phyloP scores from a whole-genome alignment of 2,329 filamentous ascomycete species.

The Magnaporthiopsis incrustans region DNA sequence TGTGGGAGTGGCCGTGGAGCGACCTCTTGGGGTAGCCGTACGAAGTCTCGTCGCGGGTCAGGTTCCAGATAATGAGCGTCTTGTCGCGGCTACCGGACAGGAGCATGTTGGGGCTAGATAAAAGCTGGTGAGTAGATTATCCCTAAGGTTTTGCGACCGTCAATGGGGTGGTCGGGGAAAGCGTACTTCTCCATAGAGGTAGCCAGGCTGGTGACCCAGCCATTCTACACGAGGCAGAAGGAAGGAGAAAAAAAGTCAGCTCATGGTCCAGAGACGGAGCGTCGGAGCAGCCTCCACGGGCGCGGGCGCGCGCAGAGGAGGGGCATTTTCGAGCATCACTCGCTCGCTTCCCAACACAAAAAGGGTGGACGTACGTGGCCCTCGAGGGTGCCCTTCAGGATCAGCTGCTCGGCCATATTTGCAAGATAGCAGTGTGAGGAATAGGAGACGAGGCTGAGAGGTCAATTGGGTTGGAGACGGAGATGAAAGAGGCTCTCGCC shows the following conservation, averaged over 20 bases:
- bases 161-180: constrained; percentile 5
- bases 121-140: constrained; percentile 18
- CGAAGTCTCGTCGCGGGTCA: constrained; percentile 94
- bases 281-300: constrained; percentile 3
- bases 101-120: constrained; percentile 90
- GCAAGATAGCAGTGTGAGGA: constrained; percentile 25
- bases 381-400: constrained; percentile 95
- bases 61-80: constrained; percentile 99
- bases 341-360: constrained; percentile 17
- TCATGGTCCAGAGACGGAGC: constrained; percentile 8
- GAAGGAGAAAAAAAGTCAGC: constrained; percentile 19
- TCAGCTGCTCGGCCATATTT: constrained; percentile 84
- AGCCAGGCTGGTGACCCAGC: constrained; percentile 98
- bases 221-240: constrained; percentile 48
- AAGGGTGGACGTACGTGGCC: constrained; percentile 64
- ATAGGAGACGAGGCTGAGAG: constrained; percentile 4
- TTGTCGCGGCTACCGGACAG: constrained; percentile 96
- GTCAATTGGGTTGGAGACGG: constrained; percentile 5
- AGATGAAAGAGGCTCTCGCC: neutral
- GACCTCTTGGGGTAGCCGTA: constrained; percentile 99
- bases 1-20: constrained; percentile 98
- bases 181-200: constrained; percentile 97
- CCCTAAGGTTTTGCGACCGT: neutral
- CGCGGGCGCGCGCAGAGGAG: constrained; percentile 3
- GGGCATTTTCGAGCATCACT: neutral